Base-by-base conservation (phyloP, 208 protist genomes). In the Acanthamoeba culbertsoni region DNA sequence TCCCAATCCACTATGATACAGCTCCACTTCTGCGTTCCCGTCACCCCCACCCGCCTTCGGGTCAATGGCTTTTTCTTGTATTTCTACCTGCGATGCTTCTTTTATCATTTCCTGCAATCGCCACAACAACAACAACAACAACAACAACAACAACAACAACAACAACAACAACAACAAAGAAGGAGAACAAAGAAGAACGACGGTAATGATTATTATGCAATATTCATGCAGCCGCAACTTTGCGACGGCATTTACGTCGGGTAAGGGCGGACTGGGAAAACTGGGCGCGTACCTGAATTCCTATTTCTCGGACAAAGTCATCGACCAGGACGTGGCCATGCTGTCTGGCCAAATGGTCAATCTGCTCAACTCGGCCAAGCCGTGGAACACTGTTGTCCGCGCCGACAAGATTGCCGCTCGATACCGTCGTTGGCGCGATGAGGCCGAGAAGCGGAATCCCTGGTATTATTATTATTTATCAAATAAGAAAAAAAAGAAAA, bases 291-390 rank as follows among this genome's bases (percentile, higher is more conserved):
- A 63, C 40, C 20, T 90, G 5, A 73, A 73, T 26, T 37, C 20
- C 23, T 90, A 48, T 42, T 73, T 65, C n/a, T 8, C 82, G 53
- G 82, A 90, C 42, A 90, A 90, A 42, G 48, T 90, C 40, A 55
- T 90, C 26, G 82, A 90, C 40, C 82, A 90, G 42, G 82, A 90
- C 40, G 82, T 90, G 37, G 82, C n/a, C 40, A 42, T 90, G 20
- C 82, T 90, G 20, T 51, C 82, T 7, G 82, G 82, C 62, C 82
- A 90, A 42, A 43, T 51, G 62, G 40, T 73, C 82, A 90, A 90
- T 48, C 82, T 90, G 37, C 62, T 90, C 57, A 65, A 90, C 62
- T 4, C 57, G 42, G 82, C 82, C 53, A 90, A 90, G 42, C 57
- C 82, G 26, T 90, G 82, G 82, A 90, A 90, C 62, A 73, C 82